Evolutionary conservation across 2,329 filamentous ascomycete genomes (phyloP), one percentile per base, ranked within the genome.

Genomic region (Aspergillus cejpii): DNA sequence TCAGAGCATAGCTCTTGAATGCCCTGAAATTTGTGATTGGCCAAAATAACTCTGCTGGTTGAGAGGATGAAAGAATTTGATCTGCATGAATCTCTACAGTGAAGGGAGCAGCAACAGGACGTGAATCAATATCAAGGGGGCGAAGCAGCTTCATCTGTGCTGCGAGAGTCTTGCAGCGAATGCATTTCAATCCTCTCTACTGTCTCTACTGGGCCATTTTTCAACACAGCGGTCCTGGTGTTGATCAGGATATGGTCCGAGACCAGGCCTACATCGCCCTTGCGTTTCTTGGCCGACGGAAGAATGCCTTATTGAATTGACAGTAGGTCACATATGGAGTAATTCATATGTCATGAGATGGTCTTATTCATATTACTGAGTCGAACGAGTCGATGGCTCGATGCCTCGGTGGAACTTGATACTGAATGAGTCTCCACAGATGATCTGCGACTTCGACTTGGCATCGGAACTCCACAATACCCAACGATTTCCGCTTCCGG

Each of bases 401-500:
- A 24, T 24, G 23, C 5, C n/a, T 24, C 23, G 8, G 23, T 24
- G 17, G 11, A 8, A 20, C 15, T 34, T 19, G 31, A 20, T 34
- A 20, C n/a, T n/a, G n/a, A 15, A 33, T 33, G 29, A 10, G 15
- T 20, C 31, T 17, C 31, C 31, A 34, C 31, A 34, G 17, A 34
- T 34, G 31, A 34, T 34, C 31, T 15, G 31, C 31, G 11, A 1
- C 31, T 34, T 17, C 31, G 11, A 1, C 31, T 34, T 17, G 31
- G 31, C 31, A 34, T 20, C 31, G 31, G 31, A 6, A 34, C 17
- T 34, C 7, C 26, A 41, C 43, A 11, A 10, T 26, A 26, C 23
- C 12, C 26, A 21, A 19, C 33, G 17, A 29, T 38, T 20, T 21
- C 44, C 41, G 41, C 41, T 37, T 47, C 31, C 45, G 41, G 41